Conservation (phyloP, 2,329 filamentous ascomycete species). For the Botrytis deweyae region DNA sequence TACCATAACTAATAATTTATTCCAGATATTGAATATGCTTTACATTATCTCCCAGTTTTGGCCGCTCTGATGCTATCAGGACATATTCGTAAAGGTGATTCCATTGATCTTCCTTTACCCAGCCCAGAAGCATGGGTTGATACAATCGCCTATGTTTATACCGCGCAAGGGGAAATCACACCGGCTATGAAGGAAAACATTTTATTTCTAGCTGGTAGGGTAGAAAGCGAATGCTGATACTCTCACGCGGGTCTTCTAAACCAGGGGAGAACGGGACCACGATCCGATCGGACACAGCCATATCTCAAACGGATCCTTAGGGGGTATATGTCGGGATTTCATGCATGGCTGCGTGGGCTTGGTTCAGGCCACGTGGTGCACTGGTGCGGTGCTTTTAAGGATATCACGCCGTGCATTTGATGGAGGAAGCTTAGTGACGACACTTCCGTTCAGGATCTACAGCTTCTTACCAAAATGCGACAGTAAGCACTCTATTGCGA, state of each 20-base stretch:
- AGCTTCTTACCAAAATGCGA: constrained; percentile 9
- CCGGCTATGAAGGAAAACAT: constrained; percentile 53
- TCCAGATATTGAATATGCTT: constrained; percentile 50
- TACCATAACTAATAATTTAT: constrained; percentile 3
- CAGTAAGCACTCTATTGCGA: constrained; percentile 16
- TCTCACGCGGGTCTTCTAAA: background rate
- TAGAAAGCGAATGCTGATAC: constrained; percentile 18
- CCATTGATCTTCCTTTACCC: constrained; percentile 58
- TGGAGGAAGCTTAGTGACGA: background rate
- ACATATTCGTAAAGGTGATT: constrained; percentile 52
- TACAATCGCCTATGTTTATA: constrained; percentile 57
- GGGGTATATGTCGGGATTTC: constrained; percentile 13
- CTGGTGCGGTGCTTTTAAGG: background rate
- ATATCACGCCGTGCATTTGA: constrained; percentile 15
- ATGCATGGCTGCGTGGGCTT: constrained; percentile 10
- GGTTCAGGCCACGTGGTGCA: constrained; percentile 6
- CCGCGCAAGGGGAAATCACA: constrained; percentile 48
- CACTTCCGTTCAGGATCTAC: background rate
- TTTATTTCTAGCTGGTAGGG: constrained; percentile 52
- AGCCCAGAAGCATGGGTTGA: constrained; percentile 55
- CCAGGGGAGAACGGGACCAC: constrained; percentile 6
- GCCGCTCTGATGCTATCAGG: constrained; percentile 55
- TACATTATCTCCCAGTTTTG: constrained; percentile 52
- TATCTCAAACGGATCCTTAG: background rate
- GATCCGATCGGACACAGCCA: constrained; percentile 10